Base-by-base conservation (phyloP, 139 green algal genomes). In the Nannochloris sp. region DNA sequence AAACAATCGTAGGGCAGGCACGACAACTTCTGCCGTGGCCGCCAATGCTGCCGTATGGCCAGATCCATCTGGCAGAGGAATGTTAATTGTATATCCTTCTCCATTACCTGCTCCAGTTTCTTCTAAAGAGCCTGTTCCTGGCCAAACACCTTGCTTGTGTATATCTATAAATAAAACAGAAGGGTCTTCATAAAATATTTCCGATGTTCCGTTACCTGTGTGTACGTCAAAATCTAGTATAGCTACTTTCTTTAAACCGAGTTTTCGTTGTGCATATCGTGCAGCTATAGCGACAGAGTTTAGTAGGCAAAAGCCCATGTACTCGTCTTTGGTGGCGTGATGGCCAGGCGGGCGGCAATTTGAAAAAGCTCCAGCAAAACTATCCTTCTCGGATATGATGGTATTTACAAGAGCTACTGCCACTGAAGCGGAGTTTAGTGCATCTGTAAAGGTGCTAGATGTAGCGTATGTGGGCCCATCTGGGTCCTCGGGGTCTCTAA, bases 231-330 rank as follows among this genome's bases (percentile, higher is more conserved):
- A 79, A 31, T 83, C 76, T 36, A 83, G 13, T n/a, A 83, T 73
- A 35, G 67, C 58, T 56, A 75, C 60, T 73, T 68, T 71, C 19
- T 72, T 32, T 4, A 78, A 39, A 15, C 65, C 65, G 44, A 74
- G 78, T 0, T 10, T 29, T 3, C 66, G 53, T 68, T 80, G 75
- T 3, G 80, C 82, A 32, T 95, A 75, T 23, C 74, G 60, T 2
- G 81, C 88, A 30, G 87, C 85, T 24, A 95, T 67, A 6, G 87
- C 76, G 1, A 89, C 67, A 0, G 75, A 87, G 68, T 87, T 90
- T 31, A 95, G 77, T 9, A 96, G 76, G 57, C 90, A 95, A 73
- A 96, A 96, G 25, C 90, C 90, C 90, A 96, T 96, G 14, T 81
- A 79, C 1, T 72, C 61, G 2, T 53, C 44, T 0, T 76, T 67